Evolutionary conservation across 768 basidiomycete genomes (phyloP).

Genomic region (Pholiota microspora): DNA sequence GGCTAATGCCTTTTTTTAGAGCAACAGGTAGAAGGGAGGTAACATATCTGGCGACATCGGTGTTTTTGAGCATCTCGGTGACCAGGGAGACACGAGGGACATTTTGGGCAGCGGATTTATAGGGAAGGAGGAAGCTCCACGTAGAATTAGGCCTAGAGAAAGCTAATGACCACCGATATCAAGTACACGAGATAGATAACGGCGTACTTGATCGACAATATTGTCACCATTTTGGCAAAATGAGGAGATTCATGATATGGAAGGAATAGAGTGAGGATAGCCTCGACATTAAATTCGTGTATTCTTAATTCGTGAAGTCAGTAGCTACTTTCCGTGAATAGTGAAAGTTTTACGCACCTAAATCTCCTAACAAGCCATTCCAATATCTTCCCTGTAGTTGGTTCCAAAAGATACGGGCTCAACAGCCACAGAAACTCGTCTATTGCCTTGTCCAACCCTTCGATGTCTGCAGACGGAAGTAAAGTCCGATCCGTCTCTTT

Average conservation of each 20-base stretch:
- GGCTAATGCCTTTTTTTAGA: constrained; percentile 46
- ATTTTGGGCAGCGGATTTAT: constrained; percentile 74
- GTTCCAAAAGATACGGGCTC: constrained; percentile 79
- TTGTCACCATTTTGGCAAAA: constrained; percentile 90
- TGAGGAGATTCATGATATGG: constrained; percentile 96
- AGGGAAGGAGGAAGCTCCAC: constrained; percentile 71
- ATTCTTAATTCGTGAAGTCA: constrained; percentile 50
- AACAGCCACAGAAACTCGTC: constrained; percentile 64
- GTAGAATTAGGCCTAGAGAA: constrained; percentile 50
- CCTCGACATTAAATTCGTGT: constrained; percentile 88
- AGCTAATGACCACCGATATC: too few relatives aligned
- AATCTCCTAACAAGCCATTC: constrained; percentile 96
- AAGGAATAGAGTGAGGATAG: constrained; percentile 76
- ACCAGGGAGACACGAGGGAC: constrained; percentile 74
- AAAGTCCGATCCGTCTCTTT: constrained; percentile 79
- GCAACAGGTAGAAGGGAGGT: constrained; percentile 60
- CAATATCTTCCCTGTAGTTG: constrained; percentile 76
- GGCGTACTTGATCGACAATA: constrained; percentile 72
- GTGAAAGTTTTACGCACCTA: constrained; percentile 54
- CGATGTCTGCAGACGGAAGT: constrained; percentile 58
- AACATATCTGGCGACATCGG: constrained; percentile 73
- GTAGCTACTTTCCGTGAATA: neutral
- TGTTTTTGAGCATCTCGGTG: constrained; percentile 70
- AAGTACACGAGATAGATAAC: neutral
- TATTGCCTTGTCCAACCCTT: constrained; percentile 60